phyloP scores from a whole-genome alignment of 148 eudicot genomes.

The Nepenthes mirabilis region DNA sequence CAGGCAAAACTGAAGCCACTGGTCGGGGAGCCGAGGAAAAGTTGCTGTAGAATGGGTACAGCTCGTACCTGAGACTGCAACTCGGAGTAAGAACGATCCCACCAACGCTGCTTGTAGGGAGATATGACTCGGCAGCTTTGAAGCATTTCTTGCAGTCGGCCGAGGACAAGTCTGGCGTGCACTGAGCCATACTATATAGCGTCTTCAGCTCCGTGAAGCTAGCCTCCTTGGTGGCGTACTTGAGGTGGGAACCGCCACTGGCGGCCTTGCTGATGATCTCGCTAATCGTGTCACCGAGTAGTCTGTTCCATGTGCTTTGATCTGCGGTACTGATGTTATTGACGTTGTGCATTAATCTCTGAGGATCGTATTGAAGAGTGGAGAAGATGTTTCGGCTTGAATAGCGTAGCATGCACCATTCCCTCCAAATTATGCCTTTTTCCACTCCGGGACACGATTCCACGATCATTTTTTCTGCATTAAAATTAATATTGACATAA shows the following conservation, averaged over 20 bases:
- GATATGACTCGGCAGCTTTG: background rate
- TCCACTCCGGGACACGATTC: no score
- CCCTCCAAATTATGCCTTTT: background rate
- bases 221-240: slow-evolving; percentile 12
- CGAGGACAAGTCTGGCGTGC: slow-evolving; percentile 12
- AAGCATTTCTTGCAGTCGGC: slow-evolving; percentile 1
- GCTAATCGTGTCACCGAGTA: slow-evolving; percentile 1
- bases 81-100: slow-evolving; percentile 6
- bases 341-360: background rate
- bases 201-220: background rate
- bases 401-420: background rate
- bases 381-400: background rate
- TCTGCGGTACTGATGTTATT: background rate
- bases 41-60: slow-evolving; percentile 2
- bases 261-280: background rate
- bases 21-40: background rate
- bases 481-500: no score
- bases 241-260: background rate
- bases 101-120: background rate
- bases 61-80: slow-evolving; percentile 7
- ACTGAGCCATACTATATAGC: slow-evolving; percentile 10
- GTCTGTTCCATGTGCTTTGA: background rate
- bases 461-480: no score
- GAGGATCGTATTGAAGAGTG: background rate
- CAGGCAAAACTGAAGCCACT: no score